Evolutionary conservation across 2,329 filamentous ascomycete genomes (phyloP), one percentile per base, ranked within the genome.

Genomic region (Cladosporium sp.): DNA sequence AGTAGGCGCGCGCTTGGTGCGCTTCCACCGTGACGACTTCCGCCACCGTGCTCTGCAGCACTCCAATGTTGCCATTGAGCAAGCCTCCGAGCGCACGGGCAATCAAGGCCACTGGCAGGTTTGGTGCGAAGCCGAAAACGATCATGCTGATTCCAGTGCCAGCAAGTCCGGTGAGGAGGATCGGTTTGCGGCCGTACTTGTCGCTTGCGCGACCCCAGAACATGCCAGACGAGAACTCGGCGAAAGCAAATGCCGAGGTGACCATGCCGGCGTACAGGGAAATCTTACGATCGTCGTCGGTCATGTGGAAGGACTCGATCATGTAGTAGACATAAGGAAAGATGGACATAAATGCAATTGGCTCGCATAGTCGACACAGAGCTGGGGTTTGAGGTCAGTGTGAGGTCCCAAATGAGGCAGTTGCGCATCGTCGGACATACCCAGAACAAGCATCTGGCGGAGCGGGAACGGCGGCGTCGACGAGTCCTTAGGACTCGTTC

Each of bases 281-380:
- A 61, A 96, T 95, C 67, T 87, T 83, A 63, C 80, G 84, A 58
- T 86, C 77, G 66, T 90, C 83, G 43, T 88, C 77, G 57, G 90
- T 88, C 67, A 95, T 85, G 64, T 87, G 78, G 72, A 97, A 97
- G 56, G 90, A 89, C 64, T 90, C 79, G 62, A 97, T 86, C 93
- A 98, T 97, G 76, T 87, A 92, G 75, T 95, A 97, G 62, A 95
- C 90, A 71, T 97, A 98, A 1, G 93, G 93, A 68, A 98, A 97
- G 62, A 97, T 96, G 50, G 91, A 96, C 89, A 96, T 97, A 78
- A 98, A 97, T 5, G 93, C 93, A 70, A 98, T 97, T 49, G 93
- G 93, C 70, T 98, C 93, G 77, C 90, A 96, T 75, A 98, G 92
- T 66, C 93, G 86, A 73, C 91, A 95, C 66, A 95, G 37, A 32